Percentiles rank a stretch among this genome's conserved stretches.
Conservation (phyloP, 2,329 filamentous ascomycete species). For the Fusarium lateritium region DNA sequence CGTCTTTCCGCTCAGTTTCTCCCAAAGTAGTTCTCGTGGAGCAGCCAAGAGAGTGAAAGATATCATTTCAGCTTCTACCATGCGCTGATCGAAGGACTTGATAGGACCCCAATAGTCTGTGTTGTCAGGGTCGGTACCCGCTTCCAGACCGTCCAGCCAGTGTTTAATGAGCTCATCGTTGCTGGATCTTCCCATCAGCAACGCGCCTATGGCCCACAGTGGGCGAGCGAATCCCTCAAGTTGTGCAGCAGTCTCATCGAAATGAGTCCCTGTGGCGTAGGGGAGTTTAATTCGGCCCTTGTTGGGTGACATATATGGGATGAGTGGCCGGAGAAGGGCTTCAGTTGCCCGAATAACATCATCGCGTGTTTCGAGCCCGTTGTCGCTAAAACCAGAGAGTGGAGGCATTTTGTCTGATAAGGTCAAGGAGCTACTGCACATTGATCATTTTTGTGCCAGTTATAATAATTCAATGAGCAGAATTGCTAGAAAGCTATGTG, state of each 20-base stretch:
- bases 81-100: neutral
- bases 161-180: neutral
- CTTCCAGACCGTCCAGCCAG: neutral
- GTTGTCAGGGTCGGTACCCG: neutral
- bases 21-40: too few relatives aligned
- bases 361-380: too few relatives aligned
- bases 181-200: neutral
- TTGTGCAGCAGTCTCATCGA: neutral
- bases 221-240: neutral
- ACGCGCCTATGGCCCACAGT: neutral
- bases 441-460: too few relatives aligned
- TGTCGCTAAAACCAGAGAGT: neutral
- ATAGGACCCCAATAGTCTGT: neutral
- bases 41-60: neutral
- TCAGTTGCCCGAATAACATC: too few relatives aligned
- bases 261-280: neutral
- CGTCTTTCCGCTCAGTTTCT: too few relatives aligned
- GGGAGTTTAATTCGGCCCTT: neutral
- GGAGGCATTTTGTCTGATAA: neutral
- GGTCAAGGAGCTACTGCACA: too few relatives aligned
- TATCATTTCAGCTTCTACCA: neutral
- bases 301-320: neutral
- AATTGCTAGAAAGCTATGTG: too few relatives aligned
- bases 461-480: too few relatives aligned
- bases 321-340: too few relatives aligned